phyloP scores from a whole-genome alignment of 2,329 filamentous ascomycete species.

The Cordyceps tenuipes region DNA sequence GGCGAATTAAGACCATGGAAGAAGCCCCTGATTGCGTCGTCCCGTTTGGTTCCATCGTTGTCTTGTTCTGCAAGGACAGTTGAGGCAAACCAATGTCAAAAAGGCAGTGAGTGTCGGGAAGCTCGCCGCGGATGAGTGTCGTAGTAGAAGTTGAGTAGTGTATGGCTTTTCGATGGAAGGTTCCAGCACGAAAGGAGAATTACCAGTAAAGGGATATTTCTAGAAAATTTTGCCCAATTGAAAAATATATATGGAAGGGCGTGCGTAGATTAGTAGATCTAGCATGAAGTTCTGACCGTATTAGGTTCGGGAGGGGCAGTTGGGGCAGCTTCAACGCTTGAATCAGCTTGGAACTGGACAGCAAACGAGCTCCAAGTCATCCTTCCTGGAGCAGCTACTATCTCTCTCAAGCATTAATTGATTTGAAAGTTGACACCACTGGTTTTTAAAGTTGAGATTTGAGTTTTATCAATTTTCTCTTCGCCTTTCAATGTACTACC shows the following conservation, averaged over 20 bases:
- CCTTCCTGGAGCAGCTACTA: too few species aligned
- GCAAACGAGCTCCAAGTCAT: too few species aligned
- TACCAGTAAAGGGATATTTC: background rate
- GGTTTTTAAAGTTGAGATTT: background rate
- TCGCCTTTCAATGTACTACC: too few species aligned
- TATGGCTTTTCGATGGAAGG: too few species aligned
- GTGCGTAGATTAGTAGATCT: too few species aligned
- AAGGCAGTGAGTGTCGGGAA: background rate
- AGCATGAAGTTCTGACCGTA: background rate
- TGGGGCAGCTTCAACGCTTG: background rate
- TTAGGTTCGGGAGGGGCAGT: background rate
- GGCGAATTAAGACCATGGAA: conserved; percentile 15
- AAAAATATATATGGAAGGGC: background rate
- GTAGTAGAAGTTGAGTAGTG: background rate
- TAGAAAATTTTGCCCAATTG: background rate
- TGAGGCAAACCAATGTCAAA: background rate
- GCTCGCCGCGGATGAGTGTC: background rate
- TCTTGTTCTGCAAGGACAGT: background rate
- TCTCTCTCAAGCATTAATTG: too few species aligned
- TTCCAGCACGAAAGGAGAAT: background rate
- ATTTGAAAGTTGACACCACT: too few species aligned
- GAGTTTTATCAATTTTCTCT: background rate
- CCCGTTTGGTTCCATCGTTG: background rate
- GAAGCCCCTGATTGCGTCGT: background rate
- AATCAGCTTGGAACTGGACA: background rate